Evolutionary conservation across 2,329 filamentous ascomycete species (phyloP).

Genomic region (Colletotrichum eleusines): DNA sequence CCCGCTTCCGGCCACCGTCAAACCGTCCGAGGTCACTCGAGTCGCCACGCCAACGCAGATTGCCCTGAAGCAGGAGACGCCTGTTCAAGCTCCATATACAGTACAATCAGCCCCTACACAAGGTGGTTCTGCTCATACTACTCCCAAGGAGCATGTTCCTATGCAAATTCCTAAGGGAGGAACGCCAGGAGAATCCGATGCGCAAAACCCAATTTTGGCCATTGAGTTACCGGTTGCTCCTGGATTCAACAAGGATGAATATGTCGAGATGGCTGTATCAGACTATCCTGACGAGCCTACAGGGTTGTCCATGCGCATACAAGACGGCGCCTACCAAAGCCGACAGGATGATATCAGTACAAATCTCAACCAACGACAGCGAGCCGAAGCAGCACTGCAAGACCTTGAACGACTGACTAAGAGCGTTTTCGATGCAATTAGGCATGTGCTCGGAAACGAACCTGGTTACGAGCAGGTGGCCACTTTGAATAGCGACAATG

Average conservation of each 20-base stretch:
- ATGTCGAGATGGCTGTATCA: constrained; percentile 56
- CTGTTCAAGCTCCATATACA: neutral
- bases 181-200: neutral
- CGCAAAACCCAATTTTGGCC: constrained; percentile 49
- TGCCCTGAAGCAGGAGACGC: constrained; percentile 9
- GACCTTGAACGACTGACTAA: constrained; percentile 77
- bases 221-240: constrained; percentile 61
- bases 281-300: constrained; percentile 61
- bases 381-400: constrained; percentile 79
- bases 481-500: constrained; percentile 67
- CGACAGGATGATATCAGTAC: constrained; percentile 70
- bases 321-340: constrained; percentile 54
- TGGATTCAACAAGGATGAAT: constrained; percentile 65
- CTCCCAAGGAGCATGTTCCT: neutral
- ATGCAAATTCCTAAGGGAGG: neutral
- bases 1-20: constrained; percentile 39
- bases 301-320: constrained; percentile 64
- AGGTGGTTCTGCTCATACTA: neutral
- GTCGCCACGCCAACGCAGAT: constrained; percentile 6
- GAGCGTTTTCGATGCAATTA: constrained; percentile 82
- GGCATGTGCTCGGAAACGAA: constrained; percentile 71
- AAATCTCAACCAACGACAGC: constrained; percentile 82
- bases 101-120: constrained; percentile 3
- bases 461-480: constrained; percentile 67
- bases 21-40: constrained; percentile 16